A percentile compares a stretch with the other conserved stretches of the same genome.
These are phyloP conservation scores for Pisolithus tinctorius DNA, from an alignment of 768 basidiomycete genomes.

Conservation along the genomic window DNA sequence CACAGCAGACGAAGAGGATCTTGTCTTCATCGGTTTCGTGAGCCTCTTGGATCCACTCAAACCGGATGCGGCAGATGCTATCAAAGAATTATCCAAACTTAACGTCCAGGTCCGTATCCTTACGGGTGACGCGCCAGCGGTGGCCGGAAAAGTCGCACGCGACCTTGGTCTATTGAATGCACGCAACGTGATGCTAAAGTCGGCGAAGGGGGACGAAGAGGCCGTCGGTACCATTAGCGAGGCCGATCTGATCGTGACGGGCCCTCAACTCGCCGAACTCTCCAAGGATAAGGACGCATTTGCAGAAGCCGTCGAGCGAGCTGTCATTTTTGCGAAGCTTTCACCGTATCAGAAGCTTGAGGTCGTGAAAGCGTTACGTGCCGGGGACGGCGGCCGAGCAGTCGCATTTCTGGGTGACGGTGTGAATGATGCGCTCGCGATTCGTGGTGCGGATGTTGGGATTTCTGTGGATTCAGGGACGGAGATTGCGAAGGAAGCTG, in stretches of 20 bases:
- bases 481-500: slow-evolving; percentile 33
- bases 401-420: slow-evolving; percentile 27
- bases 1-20: slow-evolving; percentile 21
- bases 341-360: slow-evolving; percentile 29
- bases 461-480: slow-evolving; percentile 29
- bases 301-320: slow-evolving; percentile 24
- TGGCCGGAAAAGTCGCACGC: slow-evolving; percentile 32
- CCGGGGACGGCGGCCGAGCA: slow-evolving; percentile 20
- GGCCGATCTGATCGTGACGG: slow-evolving; percentile 21
- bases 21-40: slow-evolving; percentile 24
- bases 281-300: slow-evolving; percentile 21
- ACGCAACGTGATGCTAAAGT: slow-evolving; percentile 10
- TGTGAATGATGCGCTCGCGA: slow-evolving; percentile 26
- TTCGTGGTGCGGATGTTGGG: slow-evolving; percentile 26
- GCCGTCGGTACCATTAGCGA: slow-evolving; percentile 12
- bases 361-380: slow-evolving; percentile 24
- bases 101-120: slow-evolving; percentile 32
- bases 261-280: slow-evolving; percentile 22
- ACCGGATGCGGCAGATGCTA: slow-evolving; percentile 26
- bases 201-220: slow-evolving; percentile 22
- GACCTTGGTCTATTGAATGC: slow-evolving; percentile 27
- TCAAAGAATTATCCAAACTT: slow-evolving; percentile 19
- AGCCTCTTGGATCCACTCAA: slow-evolving; percentile 26
- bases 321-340: slow-evolving; percentile 25
- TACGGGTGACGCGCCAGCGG: slow-evolving; percentile 28